phyloP scores from a whole-genome alignment of 148 eudicot species.

The Drosera capensis region DNA sequence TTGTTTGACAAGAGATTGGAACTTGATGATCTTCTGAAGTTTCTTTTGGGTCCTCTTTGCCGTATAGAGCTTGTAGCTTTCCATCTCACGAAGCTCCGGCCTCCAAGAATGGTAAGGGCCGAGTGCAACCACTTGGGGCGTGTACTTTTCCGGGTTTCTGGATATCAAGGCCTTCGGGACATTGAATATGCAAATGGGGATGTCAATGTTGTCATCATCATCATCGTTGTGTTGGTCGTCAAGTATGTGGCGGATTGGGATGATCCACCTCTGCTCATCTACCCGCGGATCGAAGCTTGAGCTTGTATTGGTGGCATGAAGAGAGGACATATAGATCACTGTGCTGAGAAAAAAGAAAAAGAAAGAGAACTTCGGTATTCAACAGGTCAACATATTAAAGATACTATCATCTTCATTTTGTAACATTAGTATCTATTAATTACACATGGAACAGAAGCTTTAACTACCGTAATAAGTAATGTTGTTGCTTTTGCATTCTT shows the following conservation, averaged over 20 bases:
- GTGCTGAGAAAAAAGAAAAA: no score
- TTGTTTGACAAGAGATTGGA: slow-evolving; percentile 15
- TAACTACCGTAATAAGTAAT: no score
- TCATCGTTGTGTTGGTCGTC: slow-evolving; percentile 24
- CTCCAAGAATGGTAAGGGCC: slow-evolving; percentile 30
- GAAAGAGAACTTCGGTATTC: no score
- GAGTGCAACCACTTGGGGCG: slow-evolving; percentile 27
- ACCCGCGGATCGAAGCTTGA: no score
- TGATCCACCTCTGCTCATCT: no score
- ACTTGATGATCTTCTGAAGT: slow-evolving; percentile 3
- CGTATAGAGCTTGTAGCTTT: slow-evolving; percentile 23
- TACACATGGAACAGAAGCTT: no score
- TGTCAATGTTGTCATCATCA: slow-evolving; percentile 12
- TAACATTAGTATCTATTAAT: no score
- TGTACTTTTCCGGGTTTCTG: slow-evolving; percentile 22
- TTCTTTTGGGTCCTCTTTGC: slow-evolving; percentile 12
- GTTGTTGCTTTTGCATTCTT: no score
- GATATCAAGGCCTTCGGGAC: slow-evolving; percentile 29
- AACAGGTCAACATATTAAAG: no score
- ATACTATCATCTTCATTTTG: no score
- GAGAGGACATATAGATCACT: no score
- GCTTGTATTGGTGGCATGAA: no score
- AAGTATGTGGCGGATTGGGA: slow-evolving; percentile 21
- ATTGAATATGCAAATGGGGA: slow-evolving; percentile 28
- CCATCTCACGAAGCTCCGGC: slow-evolving; percentile 20